Base-by-base conservation (phyloP, 805 yeast genomes). In the Candida gorgasii region DNA sequence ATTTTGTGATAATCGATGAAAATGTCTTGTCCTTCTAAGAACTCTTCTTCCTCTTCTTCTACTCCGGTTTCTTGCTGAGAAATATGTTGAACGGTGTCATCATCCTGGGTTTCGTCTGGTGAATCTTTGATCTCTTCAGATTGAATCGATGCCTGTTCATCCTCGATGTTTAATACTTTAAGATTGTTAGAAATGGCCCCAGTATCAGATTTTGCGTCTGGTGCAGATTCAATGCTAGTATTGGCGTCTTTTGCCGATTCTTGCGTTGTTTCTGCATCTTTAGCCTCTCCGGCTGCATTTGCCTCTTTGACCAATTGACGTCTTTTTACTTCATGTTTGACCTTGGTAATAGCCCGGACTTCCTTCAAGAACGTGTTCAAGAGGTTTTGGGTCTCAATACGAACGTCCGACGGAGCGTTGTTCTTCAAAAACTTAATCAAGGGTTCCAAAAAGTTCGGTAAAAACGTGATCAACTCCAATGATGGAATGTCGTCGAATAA, bases 401-500 rank as follows among this genome's bases (percentile, higher is more conserved):
- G 73, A 3, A 93, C 95, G 61, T 92, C 98, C 41, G 83, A 80
- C 47, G 89, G 89, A 2, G 92, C 74, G 51, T 87, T 92, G 49
- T 87, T 86, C 61, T 62, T 65, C 36, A 92, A 69, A 54, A 88
- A 92, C 14, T 82, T 76, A 35, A 92, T 70, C 47, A 92, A 67
- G 0, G 93, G 97, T 37, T 89, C 93, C 29, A 93, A 69, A 58
- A 93, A 89, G 28, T 90, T 86, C 1, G 99, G 97, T 36, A 93
- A 69, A 58, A 86, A 93, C 0, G 95, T 78, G 14, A 93, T 80
- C 44, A 93, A 69, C 53, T 92, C 97, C 41, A 92, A 70, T 40
- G 92, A 95, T 0, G 99, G 98, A 6, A 90, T 88, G 8, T 93
- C 89, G 62, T 92, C 93, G 37, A 93, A 71, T n/a, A 93, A 76